These are phyloP conservation scores for Penicillium argentinense DNA, from an alignment of 495 filamentous ascomycete species.

Conservation along the genomic window DNA sequence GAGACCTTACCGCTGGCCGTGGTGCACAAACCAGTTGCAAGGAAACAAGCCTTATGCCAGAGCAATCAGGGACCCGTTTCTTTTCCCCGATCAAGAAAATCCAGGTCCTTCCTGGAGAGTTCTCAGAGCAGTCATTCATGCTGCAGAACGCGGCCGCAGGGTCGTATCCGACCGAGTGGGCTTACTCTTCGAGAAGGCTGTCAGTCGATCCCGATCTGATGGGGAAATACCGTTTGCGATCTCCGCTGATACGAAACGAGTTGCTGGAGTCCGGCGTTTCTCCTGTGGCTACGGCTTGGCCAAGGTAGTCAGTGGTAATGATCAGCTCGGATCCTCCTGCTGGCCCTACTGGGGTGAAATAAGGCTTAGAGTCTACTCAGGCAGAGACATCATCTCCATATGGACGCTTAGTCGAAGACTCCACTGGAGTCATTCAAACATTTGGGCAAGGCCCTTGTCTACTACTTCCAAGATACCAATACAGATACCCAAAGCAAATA, in stretches of 20 bases:
- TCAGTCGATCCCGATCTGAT: conserved; percentile 9
- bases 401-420: neutral
- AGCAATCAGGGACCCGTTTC: too few relatives aligned
- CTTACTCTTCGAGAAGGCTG: conserved; percentile 3
- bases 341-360: too few relatives aligned
- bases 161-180: neutral
- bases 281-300: too few relatives aligned
- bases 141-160: neutral
- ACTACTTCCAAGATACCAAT: conserved; percentile 2
- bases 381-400: neutral
- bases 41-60: neutral
- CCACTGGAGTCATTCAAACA: neutral
- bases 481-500: neutral
- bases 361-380: neutral
- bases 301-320: too few relatives aligned
- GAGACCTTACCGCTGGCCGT: too few relatives aligned
- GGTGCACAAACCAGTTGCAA: too few relatives aligned
- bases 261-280: neutral
- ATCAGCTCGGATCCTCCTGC: too few relatives aligned
- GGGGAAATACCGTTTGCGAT: neutral
- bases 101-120: too few relatives aligned
- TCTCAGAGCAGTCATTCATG: too few relatives aligned
- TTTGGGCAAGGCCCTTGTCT: conserved; percentile 1
- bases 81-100: too few relatives aligned
- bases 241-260: neutral